A percentile compares a stretch with the other conserved stretches of the same genome.
Evolutionary conservation across 805 yeast species (phyloP).

Genomic region (Debaryomyces prosopidis): DNA sequence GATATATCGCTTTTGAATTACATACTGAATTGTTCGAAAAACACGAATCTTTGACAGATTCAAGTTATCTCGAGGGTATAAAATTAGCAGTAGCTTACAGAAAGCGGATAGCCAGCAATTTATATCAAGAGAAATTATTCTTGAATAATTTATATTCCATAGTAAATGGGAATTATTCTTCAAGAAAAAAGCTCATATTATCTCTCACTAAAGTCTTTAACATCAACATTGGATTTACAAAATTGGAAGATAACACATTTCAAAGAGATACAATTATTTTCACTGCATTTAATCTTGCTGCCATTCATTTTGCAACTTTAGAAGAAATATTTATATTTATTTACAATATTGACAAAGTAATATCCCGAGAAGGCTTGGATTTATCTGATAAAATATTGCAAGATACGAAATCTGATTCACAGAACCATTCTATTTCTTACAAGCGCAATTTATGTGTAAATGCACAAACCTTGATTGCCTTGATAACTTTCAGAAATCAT

Average conservation of each 20-base stretch:
- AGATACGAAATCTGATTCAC: constrained; percentile 8
- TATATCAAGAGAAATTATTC: constrained; percentile 30
- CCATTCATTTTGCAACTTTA: constrained; percentile 36
- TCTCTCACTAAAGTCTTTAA: constrained; percentile 19
- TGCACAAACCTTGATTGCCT: constrained; percentile 12
- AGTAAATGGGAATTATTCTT: constrained; percentile 38
- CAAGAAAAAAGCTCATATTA: constrained; percentile 41
- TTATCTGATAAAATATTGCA: constrained; percentile 22
- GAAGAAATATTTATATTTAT: constrained; percentile 55
- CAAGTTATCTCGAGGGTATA: constrained; percentile 64
- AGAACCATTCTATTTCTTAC: neutral
- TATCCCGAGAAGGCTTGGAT: constrained; percentile 43
- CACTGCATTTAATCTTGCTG: constrained; percentile 39
- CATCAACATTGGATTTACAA: constrained; percentile 8
- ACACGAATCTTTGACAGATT: constrained; percentile 70
- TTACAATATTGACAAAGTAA: constrained; percentile 42
- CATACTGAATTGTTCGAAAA: constrained; percentile 60
- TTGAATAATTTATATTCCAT: constrained; percentile 44
- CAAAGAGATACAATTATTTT: constrained; percentile 23
- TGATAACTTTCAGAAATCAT: constrained; percentile 18
- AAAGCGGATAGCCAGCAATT: constrained; percentile 18
- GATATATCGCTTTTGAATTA: constrained; percentile 49
- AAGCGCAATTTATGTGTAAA: neutral
- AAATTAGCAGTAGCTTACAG: constrained; percentile 52
- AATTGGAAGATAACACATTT: constrained; percentile 4